These are phyloP conservation scores for Fusarium anthophilum DNA, from an alignment of 2,329 filamentous ascomycete genomes.

Conservation along the genomic window DNA sequence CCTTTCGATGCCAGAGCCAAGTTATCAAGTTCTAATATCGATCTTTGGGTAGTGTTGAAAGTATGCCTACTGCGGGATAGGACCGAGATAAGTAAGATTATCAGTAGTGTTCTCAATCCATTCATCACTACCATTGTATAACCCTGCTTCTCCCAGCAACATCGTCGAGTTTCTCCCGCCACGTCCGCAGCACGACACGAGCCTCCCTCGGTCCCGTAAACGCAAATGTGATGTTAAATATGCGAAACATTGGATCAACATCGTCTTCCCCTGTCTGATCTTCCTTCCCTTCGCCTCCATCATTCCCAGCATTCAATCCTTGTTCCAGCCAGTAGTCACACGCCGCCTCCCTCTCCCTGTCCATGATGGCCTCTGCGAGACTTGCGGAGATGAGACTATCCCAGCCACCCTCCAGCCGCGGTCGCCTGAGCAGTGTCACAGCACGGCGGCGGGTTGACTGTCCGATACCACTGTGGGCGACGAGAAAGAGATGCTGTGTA, in stretches of 20 bases:
- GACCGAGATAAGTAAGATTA: background rate
- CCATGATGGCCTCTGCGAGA: conserved; percentile 7
- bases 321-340: background rate
- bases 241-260: conserved; percentile 5
- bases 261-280: background rate
- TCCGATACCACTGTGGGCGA: background rate
- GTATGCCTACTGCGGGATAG: background rate
- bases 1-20: background rate
- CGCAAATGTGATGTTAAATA: conserved; percentile 12
- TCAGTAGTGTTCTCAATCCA: background rate
- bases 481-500: background rate
- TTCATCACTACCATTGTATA: background rate
- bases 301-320: too few species aligned
- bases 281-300: background rate
- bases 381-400: conserved; percentile 11
- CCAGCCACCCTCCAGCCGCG: background rate
- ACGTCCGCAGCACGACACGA: background rate
- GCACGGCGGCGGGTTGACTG: background rate
- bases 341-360: background rate
- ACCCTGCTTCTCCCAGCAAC: background rate
- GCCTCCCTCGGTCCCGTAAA: conserved; percentile 3
- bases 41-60: background rate
- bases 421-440: background rate
- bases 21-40: background rate
- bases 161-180: background rate